Conservation (phyloP, 2,329 filamentous ascomycete species). For the Ascochyta clinopodiicola region DNA sequence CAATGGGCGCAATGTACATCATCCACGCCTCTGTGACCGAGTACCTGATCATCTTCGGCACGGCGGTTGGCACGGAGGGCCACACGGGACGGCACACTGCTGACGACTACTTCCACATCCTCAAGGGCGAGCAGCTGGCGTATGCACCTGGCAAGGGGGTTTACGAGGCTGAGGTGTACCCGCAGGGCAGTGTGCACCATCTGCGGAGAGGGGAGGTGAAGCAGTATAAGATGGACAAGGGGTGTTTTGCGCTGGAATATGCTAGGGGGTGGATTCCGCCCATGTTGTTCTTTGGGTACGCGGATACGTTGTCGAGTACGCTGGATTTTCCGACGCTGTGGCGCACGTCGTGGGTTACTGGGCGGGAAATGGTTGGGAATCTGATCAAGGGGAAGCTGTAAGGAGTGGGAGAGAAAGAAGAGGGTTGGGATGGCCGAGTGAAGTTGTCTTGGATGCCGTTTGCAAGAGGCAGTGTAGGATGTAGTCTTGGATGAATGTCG, state of each 20-base stretch:
- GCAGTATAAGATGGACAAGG: conserved; percentile 81
- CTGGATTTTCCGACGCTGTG: conserved; percentile 85
- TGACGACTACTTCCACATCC: conserved; percentile 94
- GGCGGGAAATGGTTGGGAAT: conserved; percentile 76
- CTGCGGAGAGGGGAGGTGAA: conserved; percentile 73
- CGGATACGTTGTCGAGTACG: conserved; percentile 80
- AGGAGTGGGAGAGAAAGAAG: not conserved
- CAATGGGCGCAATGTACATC: conserved; percentile 91
- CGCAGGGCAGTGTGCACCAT: conserved; percentile 73
- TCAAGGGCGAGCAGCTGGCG: conserved; percentile 77
- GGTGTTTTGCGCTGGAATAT: conserved; percentile 83
- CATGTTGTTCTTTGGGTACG: conserved; percentile 90
- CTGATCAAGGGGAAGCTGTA: conserved; percentile 51
- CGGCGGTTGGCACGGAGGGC: conserved; percentile 82
- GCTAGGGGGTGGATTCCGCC: conserved; percentile 89
- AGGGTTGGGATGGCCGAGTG: not conserved
- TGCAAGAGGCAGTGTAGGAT: no score
- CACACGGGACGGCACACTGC: conserved; percentile 88
- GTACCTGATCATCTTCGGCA: conserved; percentile 49
- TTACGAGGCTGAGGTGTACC: conserved; percentile 74
- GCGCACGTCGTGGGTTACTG: conserved; percentile 78
- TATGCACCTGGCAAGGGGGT: conserved; percentile 67
- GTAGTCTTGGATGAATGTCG: no score
- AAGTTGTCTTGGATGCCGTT: no score
- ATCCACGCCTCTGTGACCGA: conserved; percentile 89